Conservation (phyloP, 2,329 filamentous ascomycete genomes). For the Claviceps sp. region DNA sequence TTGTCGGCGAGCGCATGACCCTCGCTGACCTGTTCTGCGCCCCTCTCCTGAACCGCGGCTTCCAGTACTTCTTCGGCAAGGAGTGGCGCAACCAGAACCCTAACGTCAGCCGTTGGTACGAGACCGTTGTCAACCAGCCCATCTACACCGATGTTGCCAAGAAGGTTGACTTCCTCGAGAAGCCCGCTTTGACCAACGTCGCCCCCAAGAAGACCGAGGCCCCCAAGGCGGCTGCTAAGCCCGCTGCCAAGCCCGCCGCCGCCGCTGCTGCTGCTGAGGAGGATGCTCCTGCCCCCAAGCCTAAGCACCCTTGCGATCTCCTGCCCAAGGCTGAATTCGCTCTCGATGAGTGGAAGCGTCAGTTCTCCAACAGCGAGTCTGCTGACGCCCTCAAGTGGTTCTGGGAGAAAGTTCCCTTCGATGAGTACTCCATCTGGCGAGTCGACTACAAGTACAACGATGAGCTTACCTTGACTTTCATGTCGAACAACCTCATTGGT, state of each 20-base stretch:
- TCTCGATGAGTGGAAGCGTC: slow-evolving; percentile 96
- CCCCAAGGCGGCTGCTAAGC: slow-evolving; percentile 57
- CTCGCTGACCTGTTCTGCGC: slow-evolving; percentile 85
- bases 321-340: slow-evolving; percentile 69
- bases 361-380: slow-evolving; percentile 94
- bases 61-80: slow-evolving; percentile 91
- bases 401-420: slow-evolving; percentile 90
- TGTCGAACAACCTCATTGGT: slow-evolving; percentile 96
- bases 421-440: slow-evolving; percentile 93
- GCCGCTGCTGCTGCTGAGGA: slow-evolving; percentile 24
- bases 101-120: slow-evolving; percentile 84
- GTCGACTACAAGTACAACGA: slow-evolving; percentile 98
- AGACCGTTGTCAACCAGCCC: slow-evolving; percentile 84
- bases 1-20: slow-evolving; percentile 94
- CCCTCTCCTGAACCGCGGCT: slow-evolving; percentile 70
- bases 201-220: slow-evolving; percentile 68
- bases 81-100: slow-evolving; percentile 72
- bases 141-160: slow-evolving; percentile 73
- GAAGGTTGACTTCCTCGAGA: slow-evolving; percentile 68
- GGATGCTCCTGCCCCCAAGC: slow-evolving; percentile 54
- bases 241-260: slow-evolving; percentile 9
- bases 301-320: slow-evolving; percentile 89
- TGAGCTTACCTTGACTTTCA: slow-evolving; percentile 94
- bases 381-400: slow-evolving; percentile 85
- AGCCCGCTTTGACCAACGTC: slow-evolving; percentile 57